These are phyloP conservation scores for Chrysoporthe puriensis DNA, from an alignment of 2,329 filamentous ascomycete species.

Conservation along the genomic window DNA sequence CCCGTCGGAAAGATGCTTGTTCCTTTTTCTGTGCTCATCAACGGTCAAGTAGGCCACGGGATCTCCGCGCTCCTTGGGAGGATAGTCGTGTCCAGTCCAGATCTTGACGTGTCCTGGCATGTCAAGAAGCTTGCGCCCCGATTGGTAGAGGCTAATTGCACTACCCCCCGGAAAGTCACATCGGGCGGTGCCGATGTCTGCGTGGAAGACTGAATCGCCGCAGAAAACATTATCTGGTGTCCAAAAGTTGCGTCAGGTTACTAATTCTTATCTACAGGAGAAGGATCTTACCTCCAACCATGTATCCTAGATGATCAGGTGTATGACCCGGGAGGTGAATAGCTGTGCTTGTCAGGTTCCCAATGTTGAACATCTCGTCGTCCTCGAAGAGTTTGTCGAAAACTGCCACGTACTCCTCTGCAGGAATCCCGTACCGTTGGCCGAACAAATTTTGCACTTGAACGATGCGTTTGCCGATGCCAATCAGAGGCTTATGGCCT, in stretches of 20 bases:
- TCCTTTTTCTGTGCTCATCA: constrained; percentile 47
- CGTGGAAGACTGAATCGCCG: constrained; percentile 57
- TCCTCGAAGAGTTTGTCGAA: constrained; percentile 61
- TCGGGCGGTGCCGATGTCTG: constrained; percentile 55
- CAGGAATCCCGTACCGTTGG: constrained; percentile 49
- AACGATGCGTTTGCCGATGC: constrained; percentile 59
- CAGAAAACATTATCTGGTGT: constrained; percentile 50
- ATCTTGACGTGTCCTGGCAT: constrained; percentile 50
- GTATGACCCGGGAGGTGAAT: constrained; percentile 65
- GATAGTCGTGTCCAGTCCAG: constrained; percentile 61
- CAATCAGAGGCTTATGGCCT: constrained; percentile 45
- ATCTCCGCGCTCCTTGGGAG: constrained; percentile 39
- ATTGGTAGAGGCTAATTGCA: constrained; percentile 48
- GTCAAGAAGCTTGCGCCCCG: constrained; percentile 46
- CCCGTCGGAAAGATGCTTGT: constrained; percentile 52
- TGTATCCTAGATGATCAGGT: constrained; percentile 63
- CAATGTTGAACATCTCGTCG: constrained; percentile 56
- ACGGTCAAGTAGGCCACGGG: constrained; percentile 50
- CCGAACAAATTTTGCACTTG: constrained; percentile 56
- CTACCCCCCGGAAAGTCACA: constrained; percentile 60
- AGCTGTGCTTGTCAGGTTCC: constrained; percentile 47
- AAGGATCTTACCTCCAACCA: constrained; percentile 47
- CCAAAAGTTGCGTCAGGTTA: constrained; percentile 2
- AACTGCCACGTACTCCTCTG: constrained; percentile 46
- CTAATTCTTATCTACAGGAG: neutral